A percentile compares a stretch with the other conserved stretches of the same genome.
phyloP scores from a whole-genome alignment of 257 asterid species.

The Nemophila menziesii region DNA sequence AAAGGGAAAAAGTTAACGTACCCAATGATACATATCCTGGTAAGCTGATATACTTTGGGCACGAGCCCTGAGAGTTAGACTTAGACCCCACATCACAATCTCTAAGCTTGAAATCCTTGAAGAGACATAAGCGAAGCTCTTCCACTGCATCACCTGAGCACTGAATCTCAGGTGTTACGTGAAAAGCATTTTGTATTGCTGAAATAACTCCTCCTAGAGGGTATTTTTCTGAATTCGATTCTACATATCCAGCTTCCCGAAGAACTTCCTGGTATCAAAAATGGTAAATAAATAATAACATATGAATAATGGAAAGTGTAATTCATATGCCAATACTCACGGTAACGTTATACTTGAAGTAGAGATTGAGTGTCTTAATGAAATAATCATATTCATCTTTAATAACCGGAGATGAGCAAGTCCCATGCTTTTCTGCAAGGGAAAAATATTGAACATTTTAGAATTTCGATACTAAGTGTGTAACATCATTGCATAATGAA shows the following conservation, averaged over 20 bases:
- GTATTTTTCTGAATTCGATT: slow-evolving; percentile 77
- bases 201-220: slow-evolving; percentile 70
- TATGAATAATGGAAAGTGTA: background rate
- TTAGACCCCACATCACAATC: slow-evolving; percentile 31
- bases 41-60: slow-evolving; percentile 67
- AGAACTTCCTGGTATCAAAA: slow-evolving; percentile 52
- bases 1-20: slow-evolving; percentile 18
- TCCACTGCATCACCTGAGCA: slow-evolving; percentile 65
- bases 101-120: slow-evolving; percentile 77
- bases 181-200: slow-evolving; percentile 79
- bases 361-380: slow-evolving; percentile 54
- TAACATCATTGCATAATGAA: no score
- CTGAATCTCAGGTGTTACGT: slow-evolving; percentile 54
- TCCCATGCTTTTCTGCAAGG: slow-evolving; percentile 84
- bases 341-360: slow-evolving; percentile 73
- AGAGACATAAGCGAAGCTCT: slow-evolving; percentile 79
- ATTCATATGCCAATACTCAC: slow-evolving; percentile 31
- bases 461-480: no score
- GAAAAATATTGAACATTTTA: slow-evolving; percentile 3
- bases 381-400: slow-evolving; percentile 76
- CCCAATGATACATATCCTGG: slow-evolving; percentile 39
- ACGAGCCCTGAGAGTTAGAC: slow-evolving; percentile 18
- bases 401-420: slow-evolving; percentile 59
- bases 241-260: slow-evolving; percentile 66
- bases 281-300: background rate